phyloP scores from a whole-genome alignment of 2,329 filamentous ascomycete genomes.

The Exophiala sideris region DNA sequence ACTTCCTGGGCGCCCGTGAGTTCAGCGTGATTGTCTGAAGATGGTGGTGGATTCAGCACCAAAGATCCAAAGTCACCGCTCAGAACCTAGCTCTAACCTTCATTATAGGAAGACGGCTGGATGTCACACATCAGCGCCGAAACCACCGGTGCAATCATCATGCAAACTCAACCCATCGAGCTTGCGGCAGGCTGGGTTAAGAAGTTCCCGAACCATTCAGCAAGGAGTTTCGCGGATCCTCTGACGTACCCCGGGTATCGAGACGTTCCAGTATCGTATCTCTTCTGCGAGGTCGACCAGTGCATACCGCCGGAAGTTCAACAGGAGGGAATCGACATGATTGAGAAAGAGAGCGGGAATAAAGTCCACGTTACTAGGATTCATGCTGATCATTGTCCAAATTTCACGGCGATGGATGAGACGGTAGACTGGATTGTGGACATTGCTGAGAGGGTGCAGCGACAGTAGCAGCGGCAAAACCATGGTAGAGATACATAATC shows the following conservation, averaged over 20 bases:
- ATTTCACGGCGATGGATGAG: conserved; percentile 26
- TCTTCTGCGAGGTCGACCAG: conserved; percentile 33
- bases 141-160: neutral
- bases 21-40: too few relatives aligned
- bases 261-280: conserved; percentile 34
- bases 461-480: neutral
- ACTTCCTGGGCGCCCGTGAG: neutral
- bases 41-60: too few relatives aligned
- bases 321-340: conserved; percentile 30
- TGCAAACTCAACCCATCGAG: conserved; percentile 5
- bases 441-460: neutral
- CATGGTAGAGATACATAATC: too few relatives aligned
- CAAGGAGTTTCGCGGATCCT: conserved; percentile 29
- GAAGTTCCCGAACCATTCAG: conserved; percentile 28
- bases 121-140: conserved; percentile 8
- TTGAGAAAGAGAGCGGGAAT: conserved; percentile 31
- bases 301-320: conserved; percentile 30
- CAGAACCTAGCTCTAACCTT: neutral
- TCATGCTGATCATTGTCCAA: conserved; percentile 32
- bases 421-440: conserved; percentile 19
- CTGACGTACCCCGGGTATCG: conserved; percentile 34
- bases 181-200: conserved; percentile 20
- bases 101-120: conserved; percentile 14
- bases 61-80: too few relatives aligned
- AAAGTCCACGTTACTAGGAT: conserved; percentile 35